Percentiles rank a stretch among this genome's conserved stretches.
These are phyloP conservation scores for Penicillium roqueforti DNA, from an alignment of 495 filamentous ascomycete genomes.

Conservation along the genomic window DNA sequence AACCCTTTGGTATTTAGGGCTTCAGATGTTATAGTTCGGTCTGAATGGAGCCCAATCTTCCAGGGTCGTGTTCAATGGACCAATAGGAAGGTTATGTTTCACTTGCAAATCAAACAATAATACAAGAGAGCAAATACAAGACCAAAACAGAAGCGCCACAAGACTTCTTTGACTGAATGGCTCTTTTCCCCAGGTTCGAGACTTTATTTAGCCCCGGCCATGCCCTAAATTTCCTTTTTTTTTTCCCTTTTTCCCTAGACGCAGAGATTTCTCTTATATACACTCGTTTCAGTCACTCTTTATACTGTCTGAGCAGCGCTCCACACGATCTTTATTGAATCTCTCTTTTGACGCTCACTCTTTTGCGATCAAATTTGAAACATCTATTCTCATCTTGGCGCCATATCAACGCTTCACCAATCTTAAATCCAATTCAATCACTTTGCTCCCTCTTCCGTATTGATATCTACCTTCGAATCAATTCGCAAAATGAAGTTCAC, in stretches of 20 bases:
- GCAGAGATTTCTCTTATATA: constrained; percentile 13
- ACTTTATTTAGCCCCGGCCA: constrained; percentile 25
- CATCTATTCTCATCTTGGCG: background rate
- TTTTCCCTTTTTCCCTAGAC: constrained; percentile 18
- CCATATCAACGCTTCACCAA: background rate
- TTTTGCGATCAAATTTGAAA: constrained; percentile 16
- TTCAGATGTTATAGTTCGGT: constrained; percentile 17
- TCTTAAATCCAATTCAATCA: background rate
- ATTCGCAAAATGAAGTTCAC: constrained; percentile 35
- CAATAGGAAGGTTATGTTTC: constrained; percentile 8
- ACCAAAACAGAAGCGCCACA: background rate
- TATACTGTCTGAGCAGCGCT: constrained; percentile 29
- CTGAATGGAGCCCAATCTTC: constrained; percentile 18
- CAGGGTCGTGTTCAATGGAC: constrained; percentile 8
- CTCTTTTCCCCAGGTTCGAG: constrained; percentile 16
- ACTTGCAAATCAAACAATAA: constrained; percentile 6
- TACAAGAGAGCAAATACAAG: constrained; percentile 9
- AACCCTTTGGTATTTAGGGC: constrained; percentile 11
- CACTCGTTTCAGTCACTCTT: constrained; percentile 23
- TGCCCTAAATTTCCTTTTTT: constrained; percentile 20
- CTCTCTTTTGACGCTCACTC: constrained; percentile 24
- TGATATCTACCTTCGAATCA: constrained; percentile 3
- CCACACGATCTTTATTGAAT: constrained; percentile 23
- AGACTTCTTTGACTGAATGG: constrained; percentile 10
- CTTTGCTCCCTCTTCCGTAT: background rate